Percentiles rank a stretch among this genome's conserved stretches.
phyloP scores from a whole-genome alignment of 2,329 filamentous ascomycete genomes.

The Orbilia ellipsospora region DNA sequence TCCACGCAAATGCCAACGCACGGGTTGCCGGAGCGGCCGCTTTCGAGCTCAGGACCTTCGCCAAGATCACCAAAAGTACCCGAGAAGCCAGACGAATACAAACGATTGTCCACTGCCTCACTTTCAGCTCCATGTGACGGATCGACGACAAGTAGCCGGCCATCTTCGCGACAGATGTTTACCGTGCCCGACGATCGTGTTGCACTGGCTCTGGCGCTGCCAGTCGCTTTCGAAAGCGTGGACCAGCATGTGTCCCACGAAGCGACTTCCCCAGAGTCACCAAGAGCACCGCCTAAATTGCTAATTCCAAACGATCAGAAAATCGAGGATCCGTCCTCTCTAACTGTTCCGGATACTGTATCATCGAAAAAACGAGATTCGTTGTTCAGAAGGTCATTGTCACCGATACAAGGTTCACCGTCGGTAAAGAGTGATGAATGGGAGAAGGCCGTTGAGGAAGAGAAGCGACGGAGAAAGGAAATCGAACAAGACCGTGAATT shows the following conservation, averaged over 20 bases:
- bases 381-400: constrained; percentile 43
- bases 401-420: constrained; percentile 50
- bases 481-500: constrained; percentile 52
- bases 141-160: constrained; percentile 46
- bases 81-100: constrained; percentile 43
- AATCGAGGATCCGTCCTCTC: constrained; percentile 1
- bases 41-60: constrained; percentile 32
- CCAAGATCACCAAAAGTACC: constrained; percentile 48
- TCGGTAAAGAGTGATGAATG: constrained; percentile 38
- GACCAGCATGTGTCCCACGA: constrained; percentile 29
- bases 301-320: constrained; percentile 30
- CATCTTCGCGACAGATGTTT: constrained; percentile 54
- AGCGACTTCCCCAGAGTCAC: constrained; percentile 24
- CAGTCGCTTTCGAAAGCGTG: constrained; percentile 16
- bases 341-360: constrained; percentile 29
- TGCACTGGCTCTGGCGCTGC: constrained; percentile 5
- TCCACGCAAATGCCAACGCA: constrained; percentile 52
- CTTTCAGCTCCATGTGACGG: constrained; percentile 49
- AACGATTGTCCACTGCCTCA: constrained; percentile 33
- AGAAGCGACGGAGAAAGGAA: constrained; percentile 49
- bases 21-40: constrained; percentile 49
- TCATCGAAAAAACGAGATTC: constrained; percentile 16
- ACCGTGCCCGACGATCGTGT: constrained; percentile 42
- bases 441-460: constrained; percentile 51
- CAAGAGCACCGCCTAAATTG: constrained; percentile 31